phyloP scores from a whole-genome alignment of 805 yeast species.

The Limtongia smithiae region DNA sequence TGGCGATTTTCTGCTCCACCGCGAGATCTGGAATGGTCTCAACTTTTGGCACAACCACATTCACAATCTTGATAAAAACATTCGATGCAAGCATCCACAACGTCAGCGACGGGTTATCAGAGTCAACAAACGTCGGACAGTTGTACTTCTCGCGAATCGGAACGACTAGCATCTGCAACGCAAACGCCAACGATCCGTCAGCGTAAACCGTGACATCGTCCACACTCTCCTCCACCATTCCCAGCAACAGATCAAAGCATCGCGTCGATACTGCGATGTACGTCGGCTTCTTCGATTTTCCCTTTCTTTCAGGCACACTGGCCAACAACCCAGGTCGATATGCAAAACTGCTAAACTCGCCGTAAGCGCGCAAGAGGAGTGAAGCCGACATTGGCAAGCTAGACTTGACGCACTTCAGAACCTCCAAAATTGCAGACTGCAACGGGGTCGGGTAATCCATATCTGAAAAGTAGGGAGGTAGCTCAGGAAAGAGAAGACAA shows the following conservation, averaged over 20 bases:
- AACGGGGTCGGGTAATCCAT: conserved; percentile 55
- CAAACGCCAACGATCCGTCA: conserved; percentile 29
- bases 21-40: conserved; percentile 31
- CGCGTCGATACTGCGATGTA: conserved; percentile 20
- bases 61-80: conserved; percentile 22
- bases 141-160: conserved; percentile 27
- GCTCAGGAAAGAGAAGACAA: conserved; percentile 68
- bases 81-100: conserved; percentile 28
- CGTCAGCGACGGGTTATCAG: conserved; percentile 6
- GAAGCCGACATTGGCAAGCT: conserved; percentile 9
- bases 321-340: conserved; percentile 8
- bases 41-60: conserved; percentile 36
- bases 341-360: conserved; percentile 27
- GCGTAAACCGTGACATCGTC: conserved; percentile 4
- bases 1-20: conserved; percentile 8
- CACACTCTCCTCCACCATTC: conserved; percentile 6
- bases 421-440: conserved; percentile 56
- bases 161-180: conserved; percentile 20
- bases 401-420: conserved; percentile 37
- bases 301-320: conserved; percentile 7
- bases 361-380: conserved; percentile 14
- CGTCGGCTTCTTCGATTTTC: conserved; percentile 22
- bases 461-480: conserved; percentile 59
- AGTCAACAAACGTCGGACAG: conserved; percentile 13
- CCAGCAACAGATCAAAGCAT: conserved; percentile 12